Percentiles rank a stretch among this genome's conserved stretches.
phyloP scores from a whole-genome alignment of 352 stramenopile species.

The Pythium pyrilobum region DNA sequence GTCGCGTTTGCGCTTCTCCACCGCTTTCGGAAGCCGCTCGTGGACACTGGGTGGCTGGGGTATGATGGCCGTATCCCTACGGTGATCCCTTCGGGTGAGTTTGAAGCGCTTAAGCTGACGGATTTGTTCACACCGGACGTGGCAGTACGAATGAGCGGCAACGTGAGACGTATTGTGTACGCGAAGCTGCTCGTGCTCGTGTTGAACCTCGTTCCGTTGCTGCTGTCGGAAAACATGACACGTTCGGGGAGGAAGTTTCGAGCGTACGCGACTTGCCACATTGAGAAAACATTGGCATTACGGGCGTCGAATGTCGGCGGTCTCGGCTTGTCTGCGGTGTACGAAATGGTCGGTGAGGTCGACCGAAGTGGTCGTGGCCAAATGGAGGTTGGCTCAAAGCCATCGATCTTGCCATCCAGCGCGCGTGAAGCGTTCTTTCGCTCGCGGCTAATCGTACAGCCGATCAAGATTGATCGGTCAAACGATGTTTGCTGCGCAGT shows the following conservation, averaged over 20 bases:
- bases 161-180: slow-evolving; percentile 14
- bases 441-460: background rate
- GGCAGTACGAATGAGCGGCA: slow-evolving; percentile 29
- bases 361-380: background rate
- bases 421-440: background rate
- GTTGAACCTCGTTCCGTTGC: slow-evolving; percentile 23
- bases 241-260: background rate
- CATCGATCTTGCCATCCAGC: no score
- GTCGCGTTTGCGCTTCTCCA: slow-evolving; percentile 21
- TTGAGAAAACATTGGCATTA: slow-evolving; percentile 25
- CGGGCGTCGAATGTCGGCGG: slow-evolving; percentile 24
- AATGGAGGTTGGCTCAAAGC: no score
- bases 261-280: background rate
- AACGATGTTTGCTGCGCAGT: background rate
- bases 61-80: slow-evolving; percentile 23
- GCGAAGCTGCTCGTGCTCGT: slow-evolving; percentile 26
- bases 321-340: slow-evolving; percentile 11
- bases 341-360: background rate
- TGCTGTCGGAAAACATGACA: slow-evolving; percentile 16
- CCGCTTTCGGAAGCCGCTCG: slow-evolving; percentile 15
- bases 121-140: slow-evolving; percentile 22
- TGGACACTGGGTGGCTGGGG: background rate
- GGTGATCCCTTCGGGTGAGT: slow-evolving; percentile 21
- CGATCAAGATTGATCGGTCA: background rate
- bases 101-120: slow-evolving; percentile 8